These are phyloP conservation scores for Drechslerella dactyloides DNA, from an alignment of 2,329 filamentous ascomycete genomes.

Conservation along the genomic window DNA sequence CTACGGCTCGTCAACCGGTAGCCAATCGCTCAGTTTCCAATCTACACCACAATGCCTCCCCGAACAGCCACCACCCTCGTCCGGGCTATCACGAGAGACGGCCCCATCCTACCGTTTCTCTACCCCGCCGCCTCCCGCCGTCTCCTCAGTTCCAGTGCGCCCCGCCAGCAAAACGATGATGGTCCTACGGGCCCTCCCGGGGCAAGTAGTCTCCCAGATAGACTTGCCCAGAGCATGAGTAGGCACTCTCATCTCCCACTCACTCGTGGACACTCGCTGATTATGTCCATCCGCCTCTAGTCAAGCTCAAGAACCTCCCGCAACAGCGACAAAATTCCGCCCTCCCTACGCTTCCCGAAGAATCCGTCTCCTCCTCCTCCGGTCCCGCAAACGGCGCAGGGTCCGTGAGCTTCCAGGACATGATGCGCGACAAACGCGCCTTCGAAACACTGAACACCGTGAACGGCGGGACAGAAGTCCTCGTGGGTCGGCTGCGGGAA, in stretches of 20 bases:
- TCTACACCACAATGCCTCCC: constrained; percentile 34
- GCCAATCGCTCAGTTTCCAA: constrained; percentile 1
- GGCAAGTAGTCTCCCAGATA: too few species aligned
- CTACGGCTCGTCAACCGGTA: constrained; percentile 8
- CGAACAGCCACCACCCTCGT: constrained; percentile 29
- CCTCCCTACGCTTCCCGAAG: neutral
- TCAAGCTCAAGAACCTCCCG: constrained; percentile 22
- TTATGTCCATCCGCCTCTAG: neutral
- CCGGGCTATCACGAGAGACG: constrained; percentile 20
- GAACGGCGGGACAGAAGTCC: constrained; percentile 10
- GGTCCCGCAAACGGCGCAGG: neutral
- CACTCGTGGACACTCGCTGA: neutral
- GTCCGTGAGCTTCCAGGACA: constrained; percentile 6
- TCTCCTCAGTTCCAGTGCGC: constrained; percentile 19
- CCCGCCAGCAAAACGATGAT: neutral
- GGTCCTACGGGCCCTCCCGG: neutral
- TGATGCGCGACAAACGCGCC: constrained; percentile 15
- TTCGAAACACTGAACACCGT: constrained; percentile 11
- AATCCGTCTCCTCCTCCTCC: constrained; percentile 10
- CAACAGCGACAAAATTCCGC: neutral
- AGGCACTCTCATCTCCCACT: neutral
- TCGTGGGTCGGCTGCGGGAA: constrained; percentile 14
- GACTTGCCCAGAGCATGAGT: constrained; percentile 15
- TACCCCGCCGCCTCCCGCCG: constrained; percentile 36
- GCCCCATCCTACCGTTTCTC: constrained; percentile 39